phyloP scores from a whole-genome alignment of 2,329 filamentous ascomycete species.

The Trichoderma arundinaceum region DNA sequence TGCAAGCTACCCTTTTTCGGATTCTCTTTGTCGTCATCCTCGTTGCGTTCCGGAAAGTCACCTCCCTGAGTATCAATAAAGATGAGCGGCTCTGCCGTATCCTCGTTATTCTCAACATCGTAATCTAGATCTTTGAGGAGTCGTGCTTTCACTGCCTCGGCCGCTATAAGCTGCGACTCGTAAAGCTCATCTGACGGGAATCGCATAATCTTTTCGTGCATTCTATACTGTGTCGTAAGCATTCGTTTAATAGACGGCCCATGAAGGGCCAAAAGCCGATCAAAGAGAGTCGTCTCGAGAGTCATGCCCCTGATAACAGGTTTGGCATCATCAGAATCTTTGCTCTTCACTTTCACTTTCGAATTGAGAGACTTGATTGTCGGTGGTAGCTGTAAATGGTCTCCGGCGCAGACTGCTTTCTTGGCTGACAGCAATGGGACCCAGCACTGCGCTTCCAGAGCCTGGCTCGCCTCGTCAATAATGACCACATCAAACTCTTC shows the following conservation, averaged over 20 bases:
- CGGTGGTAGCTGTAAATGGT: constrained; percentile 91
- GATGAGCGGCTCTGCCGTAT: constrained; percentile 84
- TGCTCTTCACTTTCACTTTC: constrained; percentile 50
- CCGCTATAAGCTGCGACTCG: constrained; percentile 78
- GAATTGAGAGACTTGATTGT: constrained; percentile 83
- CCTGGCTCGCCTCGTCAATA: constrained; percentile 95
- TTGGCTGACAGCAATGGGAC: constrained; percentile 79
- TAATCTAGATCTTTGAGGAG: constrained; percentile 80
- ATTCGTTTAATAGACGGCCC: constrained; percentile 86
- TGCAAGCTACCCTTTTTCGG: constrained; percentile 53
- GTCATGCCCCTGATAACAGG: constrained; percentile 59
- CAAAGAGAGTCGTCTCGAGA: constrained; percentile 91
- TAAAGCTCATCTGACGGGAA: constrained; percentile 93
- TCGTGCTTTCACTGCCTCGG: constrained; percentile 75
- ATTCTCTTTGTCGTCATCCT: constrained; percentile 67
- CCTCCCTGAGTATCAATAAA: constrained; percentile 98
- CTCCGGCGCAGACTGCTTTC: constrained; percentile 90
- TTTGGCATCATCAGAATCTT: constrained; percentile 45
- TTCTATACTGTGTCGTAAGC: constrained; percentile 96
- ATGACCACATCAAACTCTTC: constrained; percentile 91
- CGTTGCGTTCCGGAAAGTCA: constrained; percentile 82
- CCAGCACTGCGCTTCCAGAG: constrained; percentile 96
- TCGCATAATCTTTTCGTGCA: constrained; percentile 95
- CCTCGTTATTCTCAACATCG: constrained; percentile 77
- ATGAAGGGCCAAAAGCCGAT: constrained; percentile 81